Evolutionary conservation across 306 rosid species (phyloP), one percentile per base, ranked within the genome.

Genomic region (Styphnolobium japonicum): DNA sequence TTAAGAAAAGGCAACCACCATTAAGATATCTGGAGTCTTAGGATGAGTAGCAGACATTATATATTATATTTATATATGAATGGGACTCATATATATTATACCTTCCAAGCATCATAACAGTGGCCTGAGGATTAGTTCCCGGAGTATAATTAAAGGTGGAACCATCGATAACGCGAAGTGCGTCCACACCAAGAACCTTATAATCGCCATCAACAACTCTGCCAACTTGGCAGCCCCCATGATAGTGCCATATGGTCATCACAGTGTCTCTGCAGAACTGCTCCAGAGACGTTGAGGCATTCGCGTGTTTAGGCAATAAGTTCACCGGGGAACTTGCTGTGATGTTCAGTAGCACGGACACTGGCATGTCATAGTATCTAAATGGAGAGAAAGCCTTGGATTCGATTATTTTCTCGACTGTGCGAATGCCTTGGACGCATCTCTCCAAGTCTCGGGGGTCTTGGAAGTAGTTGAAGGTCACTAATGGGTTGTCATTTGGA

Each of bases 21-120:
- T 55, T 27, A 66, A 22, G 1, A 23, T 52, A 62, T 43, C 7
- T 60, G 6, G 10, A 12, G 43, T 10, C n/a, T 37, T 40, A 40
- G 6, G 11, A 39, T 39, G 45, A 39, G 45, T 7, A 39, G 11
- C 10, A 39, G 45, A 0, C 7, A 40, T 40, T 40, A 40, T 40
- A 40, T n/a, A n/a, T n/a, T 9, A 40, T 40, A 9, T 40, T 8
- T 40, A 40, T 40, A 40, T 40, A 40, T 40, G 14, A 40, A 40
- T 40, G 46, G 46, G 46, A n/a, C n/a, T 7, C 3, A 36, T 21
- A 10, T 1, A 22, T 53, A 60, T 5, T 0, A 8, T 67, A 91
- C 97, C 93, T 90, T 82, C 92, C 97, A 2, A 91, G 92, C 98
- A 89, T 93, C 94, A 93, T 91, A 15, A 93, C 84, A 14, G 98